Conservation (phyloP, 2,329 filamentous ascomycete species). For the Xylariaceae sp. region DNA sequence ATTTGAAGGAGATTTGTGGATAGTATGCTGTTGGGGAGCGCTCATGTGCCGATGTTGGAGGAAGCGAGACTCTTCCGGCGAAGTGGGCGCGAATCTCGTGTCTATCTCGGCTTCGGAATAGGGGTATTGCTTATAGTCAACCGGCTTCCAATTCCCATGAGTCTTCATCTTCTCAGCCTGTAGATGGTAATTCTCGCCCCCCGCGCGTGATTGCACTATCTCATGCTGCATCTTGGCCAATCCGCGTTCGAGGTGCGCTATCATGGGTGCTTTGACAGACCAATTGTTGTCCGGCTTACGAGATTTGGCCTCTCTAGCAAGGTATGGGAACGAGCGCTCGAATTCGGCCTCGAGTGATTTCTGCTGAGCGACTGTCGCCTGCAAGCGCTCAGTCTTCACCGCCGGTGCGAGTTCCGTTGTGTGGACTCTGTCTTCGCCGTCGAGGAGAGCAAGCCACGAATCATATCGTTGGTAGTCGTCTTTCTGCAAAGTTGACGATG, state of each 20-base stretch:
- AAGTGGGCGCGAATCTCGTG: too few species aligned
- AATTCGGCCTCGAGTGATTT: slow-evolving; percentile 48
- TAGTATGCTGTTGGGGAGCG: background rate
- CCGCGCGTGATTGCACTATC: slow-evolving; percentile 1
- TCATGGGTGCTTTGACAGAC: slow-evolving; percentile 43
- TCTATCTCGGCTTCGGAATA: slow-evolving; percentile 3
- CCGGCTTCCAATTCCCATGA: slow-evolving; percentile 1
- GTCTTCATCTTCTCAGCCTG: slow-evolving; percentile 2
- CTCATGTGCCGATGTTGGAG: slow-evolving; percentile 5
- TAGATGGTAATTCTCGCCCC: slow-evolving; percentile 4
- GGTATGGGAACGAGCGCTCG: slow-evolving; percentile 39
- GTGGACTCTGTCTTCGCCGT: slow-evolving; percentile 39
- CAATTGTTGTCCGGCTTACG: slow-evolving; percentile 36
- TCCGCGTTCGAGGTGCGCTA: slow-evolving; percentile 46
- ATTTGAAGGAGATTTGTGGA: slow-evolving; percentile 7
- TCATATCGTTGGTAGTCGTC: slow-evolving; percentile 39
- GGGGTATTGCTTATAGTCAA: slow-evolving; percentile 9
- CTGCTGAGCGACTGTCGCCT: slow-evolving; percentile 43
- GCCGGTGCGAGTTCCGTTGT: slow-evolving; percentile 36
- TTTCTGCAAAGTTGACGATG: slow-evolving; percentile 10
- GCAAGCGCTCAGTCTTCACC: slow-evolving; percentile 37
- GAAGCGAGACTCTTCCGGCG: background rate
- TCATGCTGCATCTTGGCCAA: slow-evolving; percentile 41
- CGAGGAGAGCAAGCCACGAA: slow-evolving; percentile 42
- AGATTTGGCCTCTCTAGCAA: slow-evolving; percentile 41